phyloP scores from a whole-genome alignment of 2,329 filamentous ascomycete species.

The Penicillium sp. region DNA sequence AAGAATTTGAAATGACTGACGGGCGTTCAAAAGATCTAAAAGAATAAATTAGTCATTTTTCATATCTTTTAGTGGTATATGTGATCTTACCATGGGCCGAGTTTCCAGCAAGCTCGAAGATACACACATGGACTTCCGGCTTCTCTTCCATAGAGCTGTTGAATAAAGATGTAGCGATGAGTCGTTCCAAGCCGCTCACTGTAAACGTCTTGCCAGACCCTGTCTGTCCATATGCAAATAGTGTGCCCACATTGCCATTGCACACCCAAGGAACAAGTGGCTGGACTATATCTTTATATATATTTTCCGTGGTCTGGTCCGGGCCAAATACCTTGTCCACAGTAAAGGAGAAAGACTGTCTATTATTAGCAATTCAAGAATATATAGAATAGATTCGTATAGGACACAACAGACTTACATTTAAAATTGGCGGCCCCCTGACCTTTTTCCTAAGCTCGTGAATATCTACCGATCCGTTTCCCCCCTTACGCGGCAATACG shows the following conservation, averaged over 20 bases:
- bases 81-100: slow-evolving; percentile 61
- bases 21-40: slow-evolving; percentile 61
- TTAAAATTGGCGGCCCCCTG: not conserved
- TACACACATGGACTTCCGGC: slow-evolving; percentile 77
- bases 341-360: slow-evolving; percentile 3
- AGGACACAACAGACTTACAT: not conserved
- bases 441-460: not conserved
- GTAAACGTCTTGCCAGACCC: slow-evolving; percentile 95
- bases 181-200: slow-evolving; percentile 75
- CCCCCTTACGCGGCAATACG: not conserved
- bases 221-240: slow-evolving; percentile 95
- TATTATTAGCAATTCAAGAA: not conserved
- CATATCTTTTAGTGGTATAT: not conserved
- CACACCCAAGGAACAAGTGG: slow-evolving; percentile 46
- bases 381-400: not conserved
- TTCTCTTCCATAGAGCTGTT: slow-evolving; percentile 11
- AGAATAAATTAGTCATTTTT: not conserved
- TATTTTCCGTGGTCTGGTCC: slow-evolving; percentile 32
- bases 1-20: slow-evolving; percentile 21
- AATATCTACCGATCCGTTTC: not conserved
- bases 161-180: slow-evolving; percentile 59
- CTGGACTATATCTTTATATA: slow-evolving; percentile 41
- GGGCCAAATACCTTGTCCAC: slow-evolving; percentile 37
- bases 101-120: slow-evolving; percentile 93
- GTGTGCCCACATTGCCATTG: slow-evolving; percentile 61